Percentiles rank a stretch among this genome's conserved stretches.
Evolutionary conservation across 2,329 filamentous ascomycete genomes (phyloP).

Genomic region (Trichoderma citrinoviride): DNA sequence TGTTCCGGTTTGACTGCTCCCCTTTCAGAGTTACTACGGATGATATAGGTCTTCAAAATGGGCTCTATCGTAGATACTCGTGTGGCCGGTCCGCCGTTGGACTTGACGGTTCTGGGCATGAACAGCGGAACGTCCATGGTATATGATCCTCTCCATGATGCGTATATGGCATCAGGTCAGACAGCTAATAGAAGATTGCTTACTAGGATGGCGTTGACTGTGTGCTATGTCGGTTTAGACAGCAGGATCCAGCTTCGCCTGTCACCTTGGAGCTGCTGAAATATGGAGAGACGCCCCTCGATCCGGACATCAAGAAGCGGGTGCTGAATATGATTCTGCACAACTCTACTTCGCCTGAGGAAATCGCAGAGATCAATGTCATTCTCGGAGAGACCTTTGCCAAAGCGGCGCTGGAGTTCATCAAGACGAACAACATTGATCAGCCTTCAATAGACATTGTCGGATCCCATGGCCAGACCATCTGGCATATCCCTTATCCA

Average conservation of each 20-base stretch:
- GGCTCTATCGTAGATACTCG: neutral
- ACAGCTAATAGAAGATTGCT: neutral
- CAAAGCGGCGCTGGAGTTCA: constrained; percentile 16
- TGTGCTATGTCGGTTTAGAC: constrained; percentile 21
- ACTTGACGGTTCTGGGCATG: constrained; percentile 21
- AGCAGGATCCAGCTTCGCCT: constrained; percentile 13
- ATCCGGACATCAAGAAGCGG: constrained; percentile 13
- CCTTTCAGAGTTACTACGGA: neutral
- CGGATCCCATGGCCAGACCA: constrained; percentile 57
- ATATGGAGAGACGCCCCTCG: constrained; percentile 23
- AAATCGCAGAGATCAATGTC: constrained; percentile 21
- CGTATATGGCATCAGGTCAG: neutral
- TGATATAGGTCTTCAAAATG: neutral
- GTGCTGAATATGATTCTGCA: constrained; percentile 22
- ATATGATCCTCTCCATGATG: neutral
- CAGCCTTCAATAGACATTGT: constrained; percentile 47
- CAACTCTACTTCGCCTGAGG: constrained; percentile 15
- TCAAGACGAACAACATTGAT: constrained; percentile 21
- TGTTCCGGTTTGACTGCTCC: neutral
- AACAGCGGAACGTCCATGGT: constrained; percentile 23
- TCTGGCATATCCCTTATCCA: constrained; percentile 55
- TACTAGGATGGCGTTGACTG: constrained; percentile 22
- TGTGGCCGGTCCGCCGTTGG: neutral
- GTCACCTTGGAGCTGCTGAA: constrained; percentile 21
- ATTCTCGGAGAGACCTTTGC: constrained; percentile 22